Percentiles rank a stretch among this genome's conserved stretches.
Conservation (phyloP, 352 stramenopile species). For the Aphanomyces invadans region DNA sequence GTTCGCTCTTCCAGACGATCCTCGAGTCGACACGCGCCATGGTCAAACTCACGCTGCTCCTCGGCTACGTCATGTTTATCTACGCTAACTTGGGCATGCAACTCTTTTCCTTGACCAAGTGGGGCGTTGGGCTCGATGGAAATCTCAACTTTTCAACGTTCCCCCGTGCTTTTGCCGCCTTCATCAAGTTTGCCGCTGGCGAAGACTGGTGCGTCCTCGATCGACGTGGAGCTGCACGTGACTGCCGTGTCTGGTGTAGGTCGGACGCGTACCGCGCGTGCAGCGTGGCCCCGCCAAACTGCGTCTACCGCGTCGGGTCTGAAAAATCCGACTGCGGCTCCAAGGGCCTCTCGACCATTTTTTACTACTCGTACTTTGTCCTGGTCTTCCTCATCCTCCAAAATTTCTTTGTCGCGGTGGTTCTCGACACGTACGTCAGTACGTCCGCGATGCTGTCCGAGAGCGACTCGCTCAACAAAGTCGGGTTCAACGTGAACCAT, state of each 20-base stretch:
- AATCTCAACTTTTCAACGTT: slow-evolving; percentile 77
- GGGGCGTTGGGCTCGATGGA: slow-evolving; percentile 58
- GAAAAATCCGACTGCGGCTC: slow-evolving; percentile 65
- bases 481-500: slow-evolving; percentile 57
- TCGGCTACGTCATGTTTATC: slow-evolving; percentile 60
- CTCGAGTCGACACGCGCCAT: slow-evolving; percentile 54
- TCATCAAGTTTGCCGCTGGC: slow-evolving; percentile 75
- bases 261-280: slow-evolving; percentile 61
- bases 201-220: slow-evolving; percentile 60
- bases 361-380: slow-evolving; percentile 77
- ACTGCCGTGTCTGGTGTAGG: too few relatives aligned
- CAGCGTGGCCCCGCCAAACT: slow-evolving; percentile 49
- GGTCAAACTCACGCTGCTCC: slow-evolving; percentile 71
- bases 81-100: slow-evolving; percentile 78
- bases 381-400: slow-evolving; percentile 71
- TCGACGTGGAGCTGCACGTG: too few relatives aligned
- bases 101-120: slow-evolving; percentile 71
- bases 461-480: slow-evolving; percentile 46
- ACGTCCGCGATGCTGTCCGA: slow-evolving; percentile 47
- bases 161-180: slow-evolving; percentile 54
- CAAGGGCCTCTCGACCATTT: slow-evolving; percentile 46
- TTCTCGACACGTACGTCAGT: slow-evolving; percentile 77
- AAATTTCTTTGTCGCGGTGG: slow-evolving; percentile 73
- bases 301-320: slow-evolving; percentile 34
- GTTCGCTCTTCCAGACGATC: slow-evolving; percentile 65